Percentiles rank a stretch among this genome's conserved stretches.
Evolutionary conservation across 2,329 filamentous ascomycete genomes (phyloP).

Genomic region (Metarhizium rileyi): DNA sequence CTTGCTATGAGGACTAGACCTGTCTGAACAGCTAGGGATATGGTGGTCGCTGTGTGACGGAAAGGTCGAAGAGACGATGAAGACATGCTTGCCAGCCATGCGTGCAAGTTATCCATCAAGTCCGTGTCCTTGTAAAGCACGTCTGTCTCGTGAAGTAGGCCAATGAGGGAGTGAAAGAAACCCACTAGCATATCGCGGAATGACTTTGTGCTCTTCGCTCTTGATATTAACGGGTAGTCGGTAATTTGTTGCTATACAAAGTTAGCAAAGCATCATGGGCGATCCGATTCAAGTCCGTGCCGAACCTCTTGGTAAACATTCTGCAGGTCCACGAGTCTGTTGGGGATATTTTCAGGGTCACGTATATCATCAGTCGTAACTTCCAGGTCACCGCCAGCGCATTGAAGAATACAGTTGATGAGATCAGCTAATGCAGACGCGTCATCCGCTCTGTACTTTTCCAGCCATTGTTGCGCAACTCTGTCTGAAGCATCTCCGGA

Average conservation of each 20-base stretch:
- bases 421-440: slow-evolving; percentile 49
- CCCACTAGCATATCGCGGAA: slow-evolving; percentile 70
- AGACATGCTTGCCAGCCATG: slow-evolving; percentile 87
- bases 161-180: slow-evolving; percentile 71
- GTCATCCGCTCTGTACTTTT: slow-evolving; percentile 45
- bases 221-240: slow-evolving; percentile 87
- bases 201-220: slow-evolving; percentile 61
- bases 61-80: slow-evolving; percentile 82
- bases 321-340: slow-evolving; percentile 74
- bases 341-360: slow-evolving; percentile 78
- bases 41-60: slow-evolving; percentile 83
- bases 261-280: slow-evolving; percentile 16
- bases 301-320: slow-evolving; percentile 72
- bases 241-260: slow-evolving; percentile 56
- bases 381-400: slow-evolving; percentile 71
- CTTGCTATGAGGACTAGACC: slow-evolving; percentile 66
- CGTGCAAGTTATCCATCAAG: slow-evolving; percentile 78
- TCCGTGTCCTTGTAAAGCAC: slow-evolving; percentile 67
- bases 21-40: slow-evolving; percentile 69
- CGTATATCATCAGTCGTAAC: slow-evolving; percentile 76
- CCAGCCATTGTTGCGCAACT: slow-evolving; percentile 51
- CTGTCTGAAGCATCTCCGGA: slow-evolving; percentile 46
- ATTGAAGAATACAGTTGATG: slow-evolving; percentile 57
- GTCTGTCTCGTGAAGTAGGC: slow-evolving; percentile 71
- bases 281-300: slow-evolving; percentile 1